A percentile compares a stretch with the other conserved stretches of the same genome.
These are phyloP conservation scores for Mortierella sp. DNA, from an alignment of 371 early-diverging fungal genomes.

Conservation along the genomic window DNA sequence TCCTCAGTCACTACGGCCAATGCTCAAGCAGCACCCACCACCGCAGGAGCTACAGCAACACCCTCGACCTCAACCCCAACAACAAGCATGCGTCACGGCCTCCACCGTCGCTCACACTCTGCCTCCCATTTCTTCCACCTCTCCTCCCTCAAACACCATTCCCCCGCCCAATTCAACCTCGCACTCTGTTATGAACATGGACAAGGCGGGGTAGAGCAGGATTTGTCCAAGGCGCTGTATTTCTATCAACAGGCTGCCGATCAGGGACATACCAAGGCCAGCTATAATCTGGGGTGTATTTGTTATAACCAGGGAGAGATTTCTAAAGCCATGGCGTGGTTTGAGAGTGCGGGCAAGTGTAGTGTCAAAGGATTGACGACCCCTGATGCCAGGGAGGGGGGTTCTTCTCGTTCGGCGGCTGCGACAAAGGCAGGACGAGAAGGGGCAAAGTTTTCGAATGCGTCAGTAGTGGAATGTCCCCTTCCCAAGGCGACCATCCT, in stretches of 20 bases:
- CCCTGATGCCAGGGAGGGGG: neutral
- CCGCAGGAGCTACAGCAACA: neutral
- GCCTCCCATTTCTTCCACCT: constrained; percentile 55
- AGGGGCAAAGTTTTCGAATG: neutral
- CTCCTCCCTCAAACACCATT: constrained; percentile 49
- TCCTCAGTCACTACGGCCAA: neutral
- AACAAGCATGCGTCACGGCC: neutral
- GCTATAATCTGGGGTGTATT: constrained; percentile 48
- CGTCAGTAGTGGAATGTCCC: constrained; percentile 10
- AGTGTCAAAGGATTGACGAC: constrained; percentile 21
- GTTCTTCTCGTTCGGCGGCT: neutral
- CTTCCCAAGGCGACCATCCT: constrained; percentile 20
- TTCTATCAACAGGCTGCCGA: constrained; percentile 54
- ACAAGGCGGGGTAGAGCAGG: constrained; percentile 46
- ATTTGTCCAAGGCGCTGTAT: constrained; percentile 34
- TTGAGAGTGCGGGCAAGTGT: constrained; percentile 46
- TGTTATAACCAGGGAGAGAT: constrained; percentile 45
- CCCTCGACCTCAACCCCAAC: neutral
- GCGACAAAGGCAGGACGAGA: neutral
- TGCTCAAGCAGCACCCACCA: too few species aligned
- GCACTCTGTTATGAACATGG: constrained; percentile 52
- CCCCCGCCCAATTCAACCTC: constrained; percentile 52
- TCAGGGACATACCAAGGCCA: constrained; percentile 52
- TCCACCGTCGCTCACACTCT: constrained; percentile 50
- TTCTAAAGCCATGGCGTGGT: constrained; percentile 48